Percentiles rank a stretch among this genome's conserved stretches.
phyloP scores from a whole-genome alignment of 176 grass and related monocot species.

The Oryza officinalis region DNA sequence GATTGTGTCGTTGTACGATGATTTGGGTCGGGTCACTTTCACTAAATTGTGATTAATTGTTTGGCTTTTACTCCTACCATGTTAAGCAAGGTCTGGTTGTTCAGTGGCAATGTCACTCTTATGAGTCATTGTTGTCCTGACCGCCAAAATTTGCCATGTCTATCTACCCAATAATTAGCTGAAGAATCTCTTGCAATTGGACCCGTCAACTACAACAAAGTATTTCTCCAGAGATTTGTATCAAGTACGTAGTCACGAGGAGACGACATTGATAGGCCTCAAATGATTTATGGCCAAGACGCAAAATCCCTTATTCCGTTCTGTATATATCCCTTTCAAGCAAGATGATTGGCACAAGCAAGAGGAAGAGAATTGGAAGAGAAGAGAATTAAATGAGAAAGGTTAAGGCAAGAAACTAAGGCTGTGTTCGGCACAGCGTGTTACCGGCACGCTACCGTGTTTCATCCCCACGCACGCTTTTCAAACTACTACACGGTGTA shows the following conservation, averaged over 20 bases:
- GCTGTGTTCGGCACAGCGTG: too few species aligned
- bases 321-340: constrained; percentile 29
- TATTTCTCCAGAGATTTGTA: constrained; percentile 6
- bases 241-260: constrained; percentile 32
- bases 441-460: too few species aligned
- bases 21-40: background rate
- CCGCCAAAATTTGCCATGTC: background rate
- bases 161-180: constrained; percentile 6
- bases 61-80: background rate
- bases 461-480: too few species aligned
- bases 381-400: too few species aligned
- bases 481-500: too few species aligned
- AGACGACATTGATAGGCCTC: constrained; percentile 33
- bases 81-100: constrained; percentile 3
- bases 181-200: constrained; percentile 24
- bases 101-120: constrained; percentile 21
- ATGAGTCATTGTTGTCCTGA: background rate
- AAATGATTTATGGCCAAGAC: constrained; percentile 12
- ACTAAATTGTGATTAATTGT: background rate
- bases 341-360: background rate
- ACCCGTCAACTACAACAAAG: constrained; percentile 16
- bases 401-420: background rate
- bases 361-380: background rate
- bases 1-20: background rate
- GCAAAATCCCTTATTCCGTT: constrained; percentile 17